Evolutionary conservation across 1,139 yeast species (phyloP).

Genomic region (Suhomyces bribrorum): DNA sequence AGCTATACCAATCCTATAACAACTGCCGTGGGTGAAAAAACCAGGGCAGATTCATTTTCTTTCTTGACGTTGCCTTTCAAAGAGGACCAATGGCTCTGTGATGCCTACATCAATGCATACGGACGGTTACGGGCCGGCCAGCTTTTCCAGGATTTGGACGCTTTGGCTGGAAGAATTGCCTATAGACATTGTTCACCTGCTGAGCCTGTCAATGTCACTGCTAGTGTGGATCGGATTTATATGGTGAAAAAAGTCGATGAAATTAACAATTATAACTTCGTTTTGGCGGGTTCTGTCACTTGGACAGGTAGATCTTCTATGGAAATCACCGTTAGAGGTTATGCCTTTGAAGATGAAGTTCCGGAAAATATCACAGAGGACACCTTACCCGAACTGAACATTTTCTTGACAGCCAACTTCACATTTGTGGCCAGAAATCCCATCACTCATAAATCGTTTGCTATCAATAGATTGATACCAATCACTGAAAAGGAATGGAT

Average conservation of each 20-base stretch:
- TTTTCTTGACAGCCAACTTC: slow-evolving; percentile 82
- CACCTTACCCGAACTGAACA: slow-evolving; percentile 46
- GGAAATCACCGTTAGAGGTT: slow-evolving; percentile 92
- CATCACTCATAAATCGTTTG: slow-evolving; percentile 80
- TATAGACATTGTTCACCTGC: slow-evolving; percentile 87
- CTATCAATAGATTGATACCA: slow-evolving; percentile 79
- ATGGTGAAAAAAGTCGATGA: slow-evolving; percentile 85
- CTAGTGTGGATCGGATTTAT: slow-evolving; percentile 88
- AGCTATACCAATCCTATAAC: slow-evolving; percentile 74
- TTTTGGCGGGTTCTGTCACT: slow-evolving; percentile 83
- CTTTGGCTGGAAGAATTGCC: slow-evolving; percentile 85
- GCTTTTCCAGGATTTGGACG: slow-evolving; percentile 87
- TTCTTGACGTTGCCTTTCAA: slow-evolving; percentile 77
- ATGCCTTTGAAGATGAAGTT: slow-evolving; percentile 59
- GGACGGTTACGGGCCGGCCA: slow-evolving; percentile 91
- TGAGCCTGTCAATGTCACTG: slow-evolving; percentile 90
- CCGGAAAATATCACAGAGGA: slow-evolving; percentile 48
- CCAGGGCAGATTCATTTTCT: slow-evolving; percentile 75
- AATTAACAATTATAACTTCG: slow-evolving; percentile 70
- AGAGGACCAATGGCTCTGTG: slow-evolving; percentile 79
- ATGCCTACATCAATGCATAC: slow-evolving; percentile 82
- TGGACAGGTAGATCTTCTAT: slow-evolving; percentile 95
- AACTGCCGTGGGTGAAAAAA: slow-evolving; percentile 67
- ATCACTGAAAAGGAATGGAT: slow-evolving; percentile 72
- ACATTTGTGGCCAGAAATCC: slow-evolving; percentile 96